Percentiles rank a stretch among this genome's conserved stretches.
Conservation (phyloP, 768 basidiomycete species). For the Naganishia kalamii region DNA sequence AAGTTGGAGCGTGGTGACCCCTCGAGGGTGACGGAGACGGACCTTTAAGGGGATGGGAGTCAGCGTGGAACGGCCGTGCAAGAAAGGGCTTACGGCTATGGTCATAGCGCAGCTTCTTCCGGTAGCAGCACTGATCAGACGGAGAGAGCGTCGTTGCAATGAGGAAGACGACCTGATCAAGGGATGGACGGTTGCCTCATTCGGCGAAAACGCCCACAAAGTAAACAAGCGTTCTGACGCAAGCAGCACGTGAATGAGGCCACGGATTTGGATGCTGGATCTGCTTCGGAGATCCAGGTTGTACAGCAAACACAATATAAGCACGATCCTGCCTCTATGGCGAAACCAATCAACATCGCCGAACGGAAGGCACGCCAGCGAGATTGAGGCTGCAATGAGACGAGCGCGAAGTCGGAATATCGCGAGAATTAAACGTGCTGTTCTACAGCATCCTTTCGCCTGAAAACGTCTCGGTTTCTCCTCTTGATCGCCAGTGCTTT, state of each 20-base stretch:
- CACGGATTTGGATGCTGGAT: no score
- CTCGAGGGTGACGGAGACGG: constrained; percentile 71
- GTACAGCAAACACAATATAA: no score
- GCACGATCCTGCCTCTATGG: no score
- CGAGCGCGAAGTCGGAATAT: no score
- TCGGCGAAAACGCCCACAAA: constrained; percentile 5
- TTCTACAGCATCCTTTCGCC: no score
- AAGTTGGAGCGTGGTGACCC: constrained; percentile 69
- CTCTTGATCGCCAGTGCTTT: no score
- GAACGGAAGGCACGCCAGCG: no score
- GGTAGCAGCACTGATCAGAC: neutral
- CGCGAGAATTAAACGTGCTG: no score
- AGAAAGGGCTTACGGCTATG: neutral
- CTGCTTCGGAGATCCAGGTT: no score
- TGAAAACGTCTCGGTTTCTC: no score
- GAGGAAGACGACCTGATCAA: neutral
- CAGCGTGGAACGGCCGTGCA: neutral
- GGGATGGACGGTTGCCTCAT: neutral
- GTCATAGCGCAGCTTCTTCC: neutral
- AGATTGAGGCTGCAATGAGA: no score
- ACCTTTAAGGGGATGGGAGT: constrained; percentile 42
- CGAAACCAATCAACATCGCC: no score
- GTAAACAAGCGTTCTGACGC: constrained; percentile 12
- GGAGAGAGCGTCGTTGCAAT: neutral
- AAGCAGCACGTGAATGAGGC: neutral